Percentiles rank a stretch among this genome's conserved stretches.
These are phyloP conservation scores for Saturnispora sekii DNA, from an alignment of 805 yeast genomes.

Conservation along the genomic window DNA sequence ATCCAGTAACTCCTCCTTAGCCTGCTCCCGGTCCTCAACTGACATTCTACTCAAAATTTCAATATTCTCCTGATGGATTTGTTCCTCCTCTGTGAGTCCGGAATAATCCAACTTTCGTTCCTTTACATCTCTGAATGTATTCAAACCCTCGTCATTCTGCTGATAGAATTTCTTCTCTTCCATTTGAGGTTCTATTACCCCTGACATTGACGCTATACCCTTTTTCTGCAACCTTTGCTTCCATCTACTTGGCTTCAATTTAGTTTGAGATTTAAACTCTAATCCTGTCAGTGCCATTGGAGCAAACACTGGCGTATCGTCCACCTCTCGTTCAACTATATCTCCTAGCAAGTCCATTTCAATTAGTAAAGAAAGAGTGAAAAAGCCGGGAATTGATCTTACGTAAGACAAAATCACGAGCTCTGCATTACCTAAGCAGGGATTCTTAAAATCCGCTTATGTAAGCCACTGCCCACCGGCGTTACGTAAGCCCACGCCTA, in stretches of 20 bases:
- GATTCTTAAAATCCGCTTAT: neutral
- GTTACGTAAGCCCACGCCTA: neutral
- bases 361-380: neutral
- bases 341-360: constrained; percentile 64
- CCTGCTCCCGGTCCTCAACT: constrained; percentile 51
- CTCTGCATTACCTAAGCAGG: neutral
- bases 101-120: constrained; percentile 14
- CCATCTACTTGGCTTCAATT: constrained; percentile 37
- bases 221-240: constrained; percentile 32
- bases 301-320: constrained; percentile 25
- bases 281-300: constrained; percentile 11
- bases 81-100: constrained; percentile 51
- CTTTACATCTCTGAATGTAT: constrained; percentile 11
- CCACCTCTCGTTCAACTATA: constrained; percentile 51
- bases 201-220: constrained; percentile 24
- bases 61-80: constrained; percentile 69
- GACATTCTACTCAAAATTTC: constrained; percentile 53
- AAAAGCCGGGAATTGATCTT: neutral
- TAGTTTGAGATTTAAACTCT: constrained; percentile 2
- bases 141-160: constrained; percentile 8
- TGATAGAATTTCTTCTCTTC: constrained; percentile 5
- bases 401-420: neutral
- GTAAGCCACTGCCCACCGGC: no score
- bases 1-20: constrained; percentile 57
- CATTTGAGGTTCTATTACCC: constrained; percentile 8